These are phyloP conservation scores for Trypanosoma melophagium DNA, from an alignment of 208 protist genomes.

Conservation along the genomic window DNA sequence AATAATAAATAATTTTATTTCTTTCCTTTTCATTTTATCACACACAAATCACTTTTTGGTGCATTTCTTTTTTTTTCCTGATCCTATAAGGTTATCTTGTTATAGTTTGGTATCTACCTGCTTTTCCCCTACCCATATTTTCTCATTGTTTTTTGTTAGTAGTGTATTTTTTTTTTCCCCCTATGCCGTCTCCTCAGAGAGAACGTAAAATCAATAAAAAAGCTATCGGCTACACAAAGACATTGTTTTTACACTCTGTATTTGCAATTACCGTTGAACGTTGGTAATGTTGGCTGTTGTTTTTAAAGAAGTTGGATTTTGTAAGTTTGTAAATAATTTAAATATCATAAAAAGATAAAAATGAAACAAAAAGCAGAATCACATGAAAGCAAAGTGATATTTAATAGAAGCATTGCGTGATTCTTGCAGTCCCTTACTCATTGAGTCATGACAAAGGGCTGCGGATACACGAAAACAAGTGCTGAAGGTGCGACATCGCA, in stretches of 20 bases:
- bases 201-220: background rate
- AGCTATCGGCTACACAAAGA: constrained; percentile 1
- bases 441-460: constrained; percentile 19
- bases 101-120: background rate
- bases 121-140: background rate
- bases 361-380: constrained; percentile 16
- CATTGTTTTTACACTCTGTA: background rate
- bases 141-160: constrained; percentile 8
- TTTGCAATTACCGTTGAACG: background rate
- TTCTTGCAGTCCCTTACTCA: too few relatives aligned
- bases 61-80: too few relatives aligned
- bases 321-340: constrained; percentile 21
- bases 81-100: too few relatives aligned
- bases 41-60: too few relatives aligned
- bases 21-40: too few relatives aligned
- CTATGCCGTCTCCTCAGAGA: background rate
- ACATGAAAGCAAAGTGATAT: too few relatives aligned
- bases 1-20: too few relatives aligned
- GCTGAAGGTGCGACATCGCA: constrained; percentile 38
- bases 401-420: too few relatives aligned
- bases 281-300: background rate
- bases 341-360: constrained; percentile 10
- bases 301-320: constrained; percentile 6
- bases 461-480: constrained; percentile 28
- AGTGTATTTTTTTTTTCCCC: constrained; percentile 4